A percentile compares a stretch with the other conserved stretches of the same genome.
Conservation (phyloP, 257 asterid species). For the Nemophila menziesii region DNA sequence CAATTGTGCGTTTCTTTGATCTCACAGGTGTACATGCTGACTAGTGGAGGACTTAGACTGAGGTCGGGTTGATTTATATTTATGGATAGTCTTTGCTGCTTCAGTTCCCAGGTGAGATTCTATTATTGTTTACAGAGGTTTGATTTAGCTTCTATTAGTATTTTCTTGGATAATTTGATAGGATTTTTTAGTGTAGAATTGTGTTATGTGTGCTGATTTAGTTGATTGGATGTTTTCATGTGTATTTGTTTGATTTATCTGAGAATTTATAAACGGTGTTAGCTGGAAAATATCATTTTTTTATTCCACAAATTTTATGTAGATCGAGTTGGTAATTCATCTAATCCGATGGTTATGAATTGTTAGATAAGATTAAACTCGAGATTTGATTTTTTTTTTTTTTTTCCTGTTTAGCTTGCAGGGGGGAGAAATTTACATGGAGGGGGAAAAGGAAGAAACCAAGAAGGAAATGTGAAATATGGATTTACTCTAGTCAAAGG, state of each 20-base stretch:
- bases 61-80: conserved; percentile 21
- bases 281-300: background rate
- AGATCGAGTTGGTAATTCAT: background rate
- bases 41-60: conserved; percentile 30
- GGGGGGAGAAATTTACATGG: conserved; percentile 42
- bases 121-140: conserved; percentile 1
- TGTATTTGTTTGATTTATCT: background rate
- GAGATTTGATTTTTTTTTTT: background rate
- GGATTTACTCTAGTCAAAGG: conserved; percentile 83
- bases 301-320: background rate
- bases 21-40: conserved; percentile 54
- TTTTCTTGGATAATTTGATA: background rate
- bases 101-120: conserved; percentile 49
- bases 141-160: conserved; percentile 7
- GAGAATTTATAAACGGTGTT: background rate
- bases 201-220: background rate
- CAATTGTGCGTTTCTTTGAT: conserved; percentile 7
- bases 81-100: conserved; percentile 74
- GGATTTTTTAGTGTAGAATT: background rate
- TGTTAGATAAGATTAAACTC: no score
- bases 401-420: conserved; percentile 31
- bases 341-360: background rate
- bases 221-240: background rate
- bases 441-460: conserved; percentile 80
- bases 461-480: conserved; percentile 40